Evolutionary conservation across 1,139 yeast genomes (phyloP), one percentile per base, ranked within the genome.

Genomic region (Kodamaea plutei): DNA sequence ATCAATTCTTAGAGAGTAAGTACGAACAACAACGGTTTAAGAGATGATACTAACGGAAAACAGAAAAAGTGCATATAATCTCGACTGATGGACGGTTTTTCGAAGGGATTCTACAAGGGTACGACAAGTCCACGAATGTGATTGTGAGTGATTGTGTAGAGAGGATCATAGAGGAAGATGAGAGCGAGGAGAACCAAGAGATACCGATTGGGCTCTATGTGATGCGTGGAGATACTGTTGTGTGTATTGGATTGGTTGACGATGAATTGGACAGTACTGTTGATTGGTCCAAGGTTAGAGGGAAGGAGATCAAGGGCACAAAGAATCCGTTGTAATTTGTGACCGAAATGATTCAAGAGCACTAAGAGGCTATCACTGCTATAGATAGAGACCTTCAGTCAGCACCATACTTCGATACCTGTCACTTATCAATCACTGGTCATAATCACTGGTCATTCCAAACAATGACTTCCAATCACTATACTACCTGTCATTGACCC

Each of bases 61-160:
- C 41, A 70, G 79, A 73, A 41, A 64, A 65, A 43, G 89, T 88
- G 8, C 71, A 83, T 34, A 73, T 88, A 8, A 68, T 89, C 33
- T 82, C 95, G n/a, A 75, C 93, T 2, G 95, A 85, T 50, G 96
- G 94, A 12, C 64, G 88, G 34, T 61, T 76, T 38, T 75, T 79
- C 35, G 69, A 75, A 52, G 97, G 96, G 1, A 66, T 58, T 16
- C 69, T 89, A 23, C 80, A 79, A 50, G 95, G 96, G 13, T 88
- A 70, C 48, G 97, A 89, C 54, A 80, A 82, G 46, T 67, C 82
- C 30, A 82, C 94, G 16, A 89, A 89, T 50, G 49, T 89, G 13
- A 68, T 87, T 24, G 62, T 89, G 25, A 58, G 79, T 6, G 58
- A 69, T 20, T 69, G 91, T n/a, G 55, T 69, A 20, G 91, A 84